A percentile compares a stretch with the other conserved stretches of the same genome.
phyloP scores from a whole-genome alignment of 2,329 filamentous ascomycete species.

The Pleomassaria siparia region DNA sequence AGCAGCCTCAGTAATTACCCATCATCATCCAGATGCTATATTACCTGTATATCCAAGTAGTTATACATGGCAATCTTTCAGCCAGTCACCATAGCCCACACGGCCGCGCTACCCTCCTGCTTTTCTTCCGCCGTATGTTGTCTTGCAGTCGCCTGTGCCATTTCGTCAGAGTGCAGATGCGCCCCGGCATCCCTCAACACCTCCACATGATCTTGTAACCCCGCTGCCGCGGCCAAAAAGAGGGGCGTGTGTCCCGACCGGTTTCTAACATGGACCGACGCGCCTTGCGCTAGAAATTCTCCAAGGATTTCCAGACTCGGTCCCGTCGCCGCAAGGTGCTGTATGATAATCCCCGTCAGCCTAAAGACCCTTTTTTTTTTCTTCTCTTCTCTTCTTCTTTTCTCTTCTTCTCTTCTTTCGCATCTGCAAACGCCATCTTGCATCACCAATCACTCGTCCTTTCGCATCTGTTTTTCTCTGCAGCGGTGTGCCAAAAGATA shows the following conservation, averaged over 20 bases:
- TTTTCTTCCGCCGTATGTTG: conserved; percentile 41
- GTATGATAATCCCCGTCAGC: conserved; percentile 9
- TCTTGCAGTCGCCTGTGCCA: conserved; percentile 47
- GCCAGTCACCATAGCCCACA: conserved; percentile 39
- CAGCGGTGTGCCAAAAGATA: conserved; percentile 30
- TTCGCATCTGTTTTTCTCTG: conserved; percentile 23
- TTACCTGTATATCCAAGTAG: too few relatives aligned
- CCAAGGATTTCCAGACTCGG: conserved; percentile 58
- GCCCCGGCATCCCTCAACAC: conserved; percentile 59
- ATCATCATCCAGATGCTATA: too few relatives aligned
- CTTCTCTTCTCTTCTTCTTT: too few relatives aligned
- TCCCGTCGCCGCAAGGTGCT: conserved; percentile 61
- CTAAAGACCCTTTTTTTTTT: too few relatives aligned
- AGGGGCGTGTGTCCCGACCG: conserved; percentile 60
- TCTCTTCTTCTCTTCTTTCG: conserved; percentile 14
- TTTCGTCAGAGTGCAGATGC: conserved; percentile 61
- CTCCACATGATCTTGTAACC: conserved; percentile 56
- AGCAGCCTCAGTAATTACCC: conserved; percentile 23
- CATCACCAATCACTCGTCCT: conserved; percentile 29
- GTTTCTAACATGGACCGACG: conserved; percentile 62
- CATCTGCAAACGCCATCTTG: conserved; percentile 28
- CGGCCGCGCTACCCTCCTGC: conserved; percentile 28
- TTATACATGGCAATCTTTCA: too few relatives aligned
- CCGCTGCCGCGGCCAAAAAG: conserved; percentile 60
- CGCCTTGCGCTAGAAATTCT: conserved; percentile 58